Evolutionary conservation across 2,329 filamentous ascomycete species (phyloP).

Genomic region (Fusarium burgessii): DNA sequence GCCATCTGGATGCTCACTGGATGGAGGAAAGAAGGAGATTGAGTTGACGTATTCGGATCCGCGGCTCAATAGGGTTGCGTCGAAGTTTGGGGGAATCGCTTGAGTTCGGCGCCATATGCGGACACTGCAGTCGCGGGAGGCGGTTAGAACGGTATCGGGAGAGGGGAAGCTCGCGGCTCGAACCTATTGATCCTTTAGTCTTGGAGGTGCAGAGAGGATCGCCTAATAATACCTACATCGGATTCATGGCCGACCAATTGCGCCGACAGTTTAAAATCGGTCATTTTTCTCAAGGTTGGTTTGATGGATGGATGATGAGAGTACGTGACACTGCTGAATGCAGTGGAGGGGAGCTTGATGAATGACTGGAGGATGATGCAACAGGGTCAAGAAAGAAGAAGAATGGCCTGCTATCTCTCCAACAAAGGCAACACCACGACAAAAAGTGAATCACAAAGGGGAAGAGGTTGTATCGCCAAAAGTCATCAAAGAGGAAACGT

Average conservation of each 20-base stretch:
- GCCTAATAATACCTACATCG: conserved; percentile 73
- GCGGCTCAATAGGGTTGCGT: conserved; percentile 81
- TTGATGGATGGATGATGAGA: conserved; percentile 57
- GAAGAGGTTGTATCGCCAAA: conserved; percentile 12
- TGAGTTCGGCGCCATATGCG: conserved; percentile 82
- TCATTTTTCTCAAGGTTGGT: conserved; percentile 57
- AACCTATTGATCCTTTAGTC: conserved; percentile 69
- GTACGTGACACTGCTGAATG: conserved; percentile 20
- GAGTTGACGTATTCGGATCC: conserved; percentile 90
- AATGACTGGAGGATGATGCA: conserved; percentile 10
- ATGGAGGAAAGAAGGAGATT: conserved; percentile 80
- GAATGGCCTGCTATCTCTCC: conserved; percentile 26
- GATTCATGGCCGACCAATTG: conserved; percentile 90
- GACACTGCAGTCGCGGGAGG: conserved; percentile 91
- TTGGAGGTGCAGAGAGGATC: neutral
- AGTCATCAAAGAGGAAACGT: conserved; percentile 8
- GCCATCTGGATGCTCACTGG: conserved; percentile 76
- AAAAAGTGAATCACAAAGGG: conserved; percentile 10
- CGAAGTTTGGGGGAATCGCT: conserved; percentile 76
- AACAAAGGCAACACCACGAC: conserved; percentile 5
- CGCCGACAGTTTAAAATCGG: conserved; percentile 92
- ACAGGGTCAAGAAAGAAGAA: conserved; percentile 12
- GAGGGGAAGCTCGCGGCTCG: conserved; percentile 85
- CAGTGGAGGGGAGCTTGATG: conserved; percentile 28
- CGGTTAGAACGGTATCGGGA: conserved; percentile 79